phyloP scores from a whole-genome alignment of 202 grass and related monocot species.

The Panicum virgatum region DNA sequence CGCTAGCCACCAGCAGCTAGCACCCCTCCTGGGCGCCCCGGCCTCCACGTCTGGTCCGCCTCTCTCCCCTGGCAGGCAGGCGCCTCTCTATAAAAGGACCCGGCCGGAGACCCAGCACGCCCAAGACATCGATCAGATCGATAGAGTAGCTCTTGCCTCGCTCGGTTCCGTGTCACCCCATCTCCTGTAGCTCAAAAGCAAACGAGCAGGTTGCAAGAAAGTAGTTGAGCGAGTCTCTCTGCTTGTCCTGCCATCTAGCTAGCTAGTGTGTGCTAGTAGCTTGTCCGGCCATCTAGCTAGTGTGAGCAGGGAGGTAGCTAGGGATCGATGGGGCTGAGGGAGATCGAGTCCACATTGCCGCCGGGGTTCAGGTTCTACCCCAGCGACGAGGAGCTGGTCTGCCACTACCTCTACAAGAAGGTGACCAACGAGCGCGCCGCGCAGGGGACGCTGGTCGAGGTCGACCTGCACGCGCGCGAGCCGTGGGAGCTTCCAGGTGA shows the following conservation, averaged over 20 bases:
- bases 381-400: conserved; percentile 95
- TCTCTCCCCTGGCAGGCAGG: background rate
- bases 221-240: background rate
- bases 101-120: background rate
- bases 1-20: background rate
- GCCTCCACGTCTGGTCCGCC: background rate
- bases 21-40: background rate
- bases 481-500: conserved; percentile 94
- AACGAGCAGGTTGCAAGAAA: background rate
- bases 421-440: conserved; percentile 64
- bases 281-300: too few species aligned
- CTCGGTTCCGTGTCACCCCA: background rate
- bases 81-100: background rate
- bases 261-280: background rate
- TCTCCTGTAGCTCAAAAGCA: background rate
- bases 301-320: background rate
- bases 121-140: background rate
- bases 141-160: background rate
- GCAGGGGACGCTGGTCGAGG: conserved; percentile 81
- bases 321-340: conserved; percentile 84
- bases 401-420: conserved; percentile 95
- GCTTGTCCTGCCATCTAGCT: background rate
- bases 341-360: conserved; percentile 81
- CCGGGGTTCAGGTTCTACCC: conserved; percentile 98
- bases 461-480: conserved; percentile 82